Percentiles rank a stretch among this genome's conserved stretches.
These are phyloP conservation scores for Xylariaceae sp. DNA, from an alignment of 2,329 filamentous ascomycete genomes.

Conservation along the genomic window DNA sequence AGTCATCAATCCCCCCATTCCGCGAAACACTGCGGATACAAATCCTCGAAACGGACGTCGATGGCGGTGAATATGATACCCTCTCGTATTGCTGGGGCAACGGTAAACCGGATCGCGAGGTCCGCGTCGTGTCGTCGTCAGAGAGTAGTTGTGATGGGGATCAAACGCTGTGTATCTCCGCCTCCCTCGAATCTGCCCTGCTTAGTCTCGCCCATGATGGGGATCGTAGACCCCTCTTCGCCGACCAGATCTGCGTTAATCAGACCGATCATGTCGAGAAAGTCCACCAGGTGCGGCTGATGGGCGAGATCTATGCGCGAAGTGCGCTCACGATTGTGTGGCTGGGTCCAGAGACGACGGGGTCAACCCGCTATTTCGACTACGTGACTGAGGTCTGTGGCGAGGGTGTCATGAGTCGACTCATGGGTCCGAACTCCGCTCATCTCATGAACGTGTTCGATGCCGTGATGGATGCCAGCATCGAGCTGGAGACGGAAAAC, in stretches of 20 bases:
- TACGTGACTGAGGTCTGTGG: constrained; percentile 10
- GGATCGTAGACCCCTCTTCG: constrained; percentile 3
- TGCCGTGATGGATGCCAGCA: constrained; percentile 27
- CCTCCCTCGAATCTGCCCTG: constrained; percentile 31
- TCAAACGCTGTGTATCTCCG: constrained; percentile 25
- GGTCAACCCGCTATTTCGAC: constrained; percentile 11
- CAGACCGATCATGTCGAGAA: constrained; percentile 19
- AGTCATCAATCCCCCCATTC: constrained; percentile 18
- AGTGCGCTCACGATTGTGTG: constrained; percentile 16
- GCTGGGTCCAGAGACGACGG: constrained; percentile 11
- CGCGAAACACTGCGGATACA: constrained; percentile 27
- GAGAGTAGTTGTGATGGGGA: neutral
- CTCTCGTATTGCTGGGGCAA: constrained; percentile 33
- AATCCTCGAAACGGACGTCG: constrained; percentile 24
- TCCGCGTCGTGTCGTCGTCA: constrained; percentile 21
- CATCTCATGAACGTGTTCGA: constrained; percentile 29
- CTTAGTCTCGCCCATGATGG: constrained; percentile 17
- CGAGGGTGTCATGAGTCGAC: constrained; percentile 10
- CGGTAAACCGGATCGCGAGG: constrained; percentile 22
- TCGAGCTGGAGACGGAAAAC: constrained; percentile 17
- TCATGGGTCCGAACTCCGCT: constrained; percentile 24
- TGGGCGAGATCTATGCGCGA: constrained; percentile 19
- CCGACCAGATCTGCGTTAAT: constrained; percentile 25
- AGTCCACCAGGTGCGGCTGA: constrained; percentile 18
- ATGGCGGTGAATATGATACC: constrained; percentile 25